Conservation (phyloP, 1,284 basidiomycete genomes). For the Trametes sp. region DNA sequence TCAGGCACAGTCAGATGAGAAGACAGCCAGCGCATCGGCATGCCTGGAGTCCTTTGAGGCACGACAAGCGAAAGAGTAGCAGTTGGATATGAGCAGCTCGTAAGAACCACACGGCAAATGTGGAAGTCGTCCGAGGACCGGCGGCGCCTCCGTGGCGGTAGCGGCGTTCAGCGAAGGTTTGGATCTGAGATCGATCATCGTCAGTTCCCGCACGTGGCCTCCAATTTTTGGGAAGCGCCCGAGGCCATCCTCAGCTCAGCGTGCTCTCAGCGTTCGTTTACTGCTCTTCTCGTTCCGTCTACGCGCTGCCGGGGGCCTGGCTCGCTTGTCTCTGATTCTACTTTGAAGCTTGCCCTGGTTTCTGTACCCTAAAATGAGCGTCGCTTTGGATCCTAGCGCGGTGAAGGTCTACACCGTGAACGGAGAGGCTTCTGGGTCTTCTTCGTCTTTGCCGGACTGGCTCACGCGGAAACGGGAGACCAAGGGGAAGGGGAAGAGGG, state of each 20-base stretch:
- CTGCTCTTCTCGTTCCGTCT: background rate
- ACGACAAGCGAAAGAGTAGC: too few relatives aligned
- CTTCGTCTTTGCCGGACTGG: conserved; percentile 90
- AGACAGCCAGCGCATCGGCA: too few relatives aligned
- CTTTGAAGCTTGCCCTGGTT: too few relatives aligned
- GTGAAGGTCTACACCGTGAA: conserved; percentile 94
- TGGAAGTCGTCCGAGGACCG: background rate
- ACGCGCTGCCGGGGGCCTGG: background rate
- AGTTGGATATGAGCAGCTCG: too few relatives aligned
- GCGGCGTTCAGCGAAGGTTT: background rate
- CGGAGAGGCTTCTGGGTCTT: conserved; percentile 83
- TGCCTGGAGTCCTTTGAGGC: too few relatives aligned
- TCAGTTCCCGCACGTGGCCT: conserved; percentile 5
- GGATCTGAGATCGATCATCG: conserved; percentile 15
- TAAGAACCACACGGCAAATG: background rate
- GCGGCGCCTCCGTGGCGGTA: background rate
- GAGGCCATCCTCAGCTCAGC: background rate
- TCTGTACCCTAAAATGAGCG: too few relatives aligned
- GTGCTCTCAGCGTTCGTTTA: background rate
- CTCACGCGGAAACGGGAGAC: conserved; percentile 74
- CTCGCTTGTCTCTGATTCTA: too few relatives aligned
- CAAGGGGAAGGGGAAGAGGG: conserved; percentile 70
- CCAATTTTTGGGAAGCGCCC: conserved; percentile 18
- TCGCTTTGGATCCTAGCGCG: conserved; percentile 40
- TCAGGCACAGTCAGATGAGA: too few relatives aligned